Base-by-base conservation (phyloP, 139 green algal species). In the Deuterostichococcus epilithicus region DNA sequence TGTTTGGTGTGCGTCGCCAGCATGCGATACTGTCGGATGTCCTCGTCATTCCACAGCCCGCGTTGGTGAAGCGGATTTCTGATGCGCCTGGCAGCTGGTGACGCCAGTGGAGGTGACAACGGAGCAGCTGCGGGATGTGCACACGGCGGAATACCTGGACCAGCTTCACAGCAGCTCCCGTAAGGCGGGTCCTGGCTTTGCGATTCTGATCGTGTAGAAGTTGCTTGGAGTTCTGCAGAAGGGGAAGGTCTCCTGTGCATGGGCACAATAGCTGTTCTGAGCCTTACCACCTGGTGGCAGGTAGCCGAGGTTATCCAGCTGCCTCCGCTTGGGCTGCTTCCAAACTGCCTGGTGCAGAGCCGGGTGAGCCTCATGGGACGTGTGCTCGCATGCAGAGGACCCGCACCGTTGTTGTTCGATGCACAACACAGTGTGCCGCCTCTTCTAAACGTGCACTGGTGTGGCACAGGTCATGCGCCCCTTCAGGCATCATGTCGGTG, bases 231-330 rank as follows among this genome's bases (percentile, higher is more conserved):
- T n/a, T n/a, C n/a, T n/a, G n/a, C n/a, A n/a, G n/a, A n/a, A n/a
- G n/a, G n/a, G n/a, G n/a, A n/a, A 75, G 39, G 70, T 80, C 30
- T 35, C 37, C 25, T 47, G 13, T 37, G 1, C 26, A 35, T 39
- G 35, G n/a, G 35, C 44, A n/a, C n/a, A n/a, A n/a, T n/a, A n/a
- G n/a, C n/a, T n/a, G n/a, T n/a, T 52, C 42, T 52, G 42, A 52
- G 42, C 42, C 42, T 23, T 52, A 13, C 8, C 42, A 52, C 42
- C 42, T 23, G 8, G 8, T 52, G 42, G 22, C 82, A 91, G 82
- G 84, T 96, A 1, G 90, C 85, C 4, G 90, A 95, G 82, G 74
- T 63, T 28, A 20, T 28, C 3, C 13, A 63, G 52, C 52, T 95
- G 68, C 60, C 79, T 0, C 81, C 86, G 0, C 72, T 96, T 36